phyloP scores from a whole-genome alignment of 768 basidiomycete genomes.

The Russula earlei region DNA sequence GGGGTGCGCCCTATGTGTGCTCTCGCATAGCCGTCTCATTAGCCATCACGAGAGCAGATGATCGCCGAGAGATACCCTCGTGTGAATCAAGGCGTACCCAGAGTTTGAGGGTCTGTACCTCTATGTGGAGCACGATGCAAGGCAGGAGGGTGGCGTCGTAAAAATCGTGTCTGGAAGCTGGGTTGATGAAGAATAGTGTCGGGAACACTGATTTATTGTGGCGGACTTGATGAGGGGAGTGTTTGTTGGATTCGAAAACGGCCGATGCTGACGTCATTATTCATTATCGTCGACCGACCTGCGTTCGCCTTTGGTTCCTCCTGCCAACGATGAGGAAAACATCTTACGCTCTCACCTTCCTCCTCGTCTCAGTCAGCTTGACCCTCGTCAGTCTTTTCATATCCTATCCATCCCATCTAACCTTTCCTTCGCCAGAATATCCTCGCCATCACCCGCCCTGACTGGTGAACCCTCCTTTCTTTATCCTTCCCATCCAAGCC shows the following conservation, averaged over 20 bases:
- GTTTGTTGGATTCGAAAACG: not conserved
- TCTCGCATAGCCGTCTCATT: not conserved
- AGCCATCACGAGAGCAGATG: slow-evolving; percentile 32
- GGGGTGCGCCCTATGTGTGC: slow-evolving; percentile 40
- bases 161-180: not conserved
- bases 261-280: not conserved
- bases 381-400: slow-evolving; percentile 37
- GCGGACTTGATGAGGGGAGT: not conserved
- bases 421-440: slow-evolving; percentile 37
- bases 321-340: slow-evolving; percentile 48
- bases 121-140: not conserved
- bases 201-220: not conserved
- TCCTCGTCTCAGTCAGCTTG: slow-evolving; percentile 42
- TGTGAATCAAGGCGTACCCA: slow-evolving; percentile 53
- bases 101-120: slow-evolving; percentile 20
- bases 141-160: slow-evolving; percentile 6
- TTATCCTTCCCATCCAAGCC: not conserved
- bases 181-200: not conserved
- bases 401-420: not conserved
- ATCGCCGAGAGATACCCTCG: slow-evolving; percentile 60
- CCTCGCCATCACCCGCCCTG: slow-evolving; percentile 43
- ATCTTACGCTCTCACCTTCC: slow-evolving; percentile 57
- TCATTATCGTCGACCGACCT: not conserved
- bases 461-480: slow-evolving; percentile 43
- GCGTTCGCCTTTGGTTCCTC: no score